Evolutionary conservation across 2,329 filamentous ascomycete genomes (phyloP).

Genomic region (Pseudofabraea citricarpa): DNA sequence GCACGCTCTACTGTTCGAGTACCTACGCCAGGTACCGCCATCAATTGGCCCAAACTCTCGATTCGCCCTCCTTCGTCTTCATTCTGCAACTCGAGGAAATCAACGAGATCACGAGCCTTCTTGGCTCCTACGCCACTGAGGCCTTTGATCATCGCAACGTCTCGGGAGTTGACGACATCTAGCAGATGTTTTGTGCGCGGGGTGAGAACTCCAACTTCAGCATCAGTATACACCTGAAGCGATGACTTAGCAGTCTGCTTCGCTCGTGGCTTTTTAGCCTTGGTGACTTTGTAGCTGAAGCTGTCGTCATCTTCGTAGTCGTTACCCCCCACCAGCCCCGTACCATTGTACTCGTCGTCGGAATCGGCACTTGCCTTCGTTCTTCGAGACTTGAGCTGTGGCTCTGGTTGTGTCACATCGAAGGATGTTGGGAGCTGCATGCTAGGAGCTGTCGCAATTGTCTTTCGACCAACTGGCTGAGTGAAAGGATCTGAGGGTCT

Average conservation of each 20-base stretch:
- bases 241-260: conserved; percentile 27
- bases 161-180: conserved; percentile 68
- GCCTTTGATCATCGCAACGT: conserved; percentile 58
- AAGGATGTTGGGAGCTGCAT: conserved; percentile 18
- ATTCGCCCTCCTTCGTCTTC: conserved; percentile 38
- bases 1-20: conserved; percentile 52
- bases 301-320: conserved; percentile 32
- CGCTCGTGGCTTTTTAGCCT: conserved; percentile 24
- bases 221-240: conserved; percentile 30
- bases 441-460: conserved; percentile 17
- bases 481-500: conserved; percentile 2
- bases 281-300: conserved; percentile 24
- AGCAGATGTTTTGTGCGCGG: conserved; percentile 56
- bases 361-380: conserved; percentile 17
- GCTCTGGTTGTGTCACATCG: conserved; percentile 10
- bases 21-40: conserved; percentile 52
- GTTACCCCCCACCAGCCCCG: conserved; percentile 31
- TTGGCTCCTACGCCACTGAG: conserved; percentile 69
- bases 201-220: conserved; percentile 31
- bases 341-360: conserved; percentile 29
- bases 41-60: conserved; percentile 45
- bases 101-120: conserved; percentile 58
- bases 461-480: conserved; percentile 10
- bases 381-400: conserved; percentile 18
- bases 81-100: conserved; percentile 44